Percentiles rank a stretch among this genome's conserved stretches.
Conservation (phyloP, 2,329 filamentous ascomycete genomes). For the Pseudofabraea citricarpa region DNA sequence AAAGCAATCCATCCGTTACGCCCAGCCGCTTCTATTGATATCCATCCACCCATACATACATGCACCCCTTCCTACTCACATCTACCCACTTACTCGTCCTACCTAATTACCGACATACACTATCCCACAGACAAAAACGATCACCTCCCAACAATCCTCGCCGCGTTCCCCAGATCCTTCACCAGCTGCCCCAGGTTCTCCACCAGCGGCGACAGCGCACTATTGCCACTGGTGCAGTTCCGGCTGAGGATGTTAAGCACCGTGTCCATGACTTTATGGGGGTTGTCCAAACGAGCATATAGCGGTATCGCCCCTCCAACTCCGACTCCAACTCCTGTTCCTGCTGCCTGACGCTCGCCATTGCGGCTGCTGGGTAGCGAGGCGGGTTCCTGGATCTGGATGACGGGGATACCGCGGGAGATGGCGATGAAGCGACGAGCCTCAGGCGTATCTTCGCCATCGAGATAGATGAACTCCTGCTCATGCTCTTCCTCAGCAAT, state of each 20-base stretch:
- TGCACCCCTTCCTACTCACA: too few species aligned
- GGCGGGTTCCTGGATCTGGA: conserved; percentile 1
- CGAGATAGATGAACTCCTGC: conserved; percentile 5
- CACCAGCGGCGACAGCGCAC: conserved; percentile 51
- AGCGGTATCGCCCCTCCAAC: too few species aligned
- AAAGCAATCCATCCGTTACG: too few species aligned
- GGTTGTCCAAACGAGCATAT: conserved; percentile 6
- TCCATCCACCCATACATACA: too few species aligned
- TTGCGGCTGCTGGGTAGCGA: not conserved
- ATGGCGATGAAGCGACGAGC: conserved; percentile 11
- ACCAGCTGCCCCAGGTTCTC: conserved; percentile 64
- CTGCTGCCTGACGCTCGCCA: not conserved
- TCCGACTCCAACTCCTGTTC: too few species aligned
- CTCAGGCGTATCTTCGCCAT: conserved; percentile 6
- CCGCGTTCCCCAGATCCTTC: conserved; percentile 42
- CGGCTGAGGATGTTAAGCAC: conserved; percentile 6
- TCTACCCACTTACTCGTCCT: too few species aligned
- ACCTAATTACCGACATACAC: too few species aligned
- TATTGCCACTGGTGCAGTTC: conserved; percentile 2
- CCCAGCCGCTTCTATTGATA: too few species aligned
- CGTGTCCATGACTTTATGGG: conserved; percentile 8
- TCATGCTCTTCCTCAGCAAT: not conserved
- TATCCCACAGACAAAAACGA: too few species aligned
- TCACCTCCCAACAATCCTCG: conserved; percentile 1
- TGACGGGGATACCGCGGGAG: conserved; percentile 6